A percentile compares a stretch with the other conserved stretches of the same genome.
phyloP scores from a whole-genome alignment of 2,329 filamentous ascomycete genomes.

The Botryotinia globosa region DNA sequence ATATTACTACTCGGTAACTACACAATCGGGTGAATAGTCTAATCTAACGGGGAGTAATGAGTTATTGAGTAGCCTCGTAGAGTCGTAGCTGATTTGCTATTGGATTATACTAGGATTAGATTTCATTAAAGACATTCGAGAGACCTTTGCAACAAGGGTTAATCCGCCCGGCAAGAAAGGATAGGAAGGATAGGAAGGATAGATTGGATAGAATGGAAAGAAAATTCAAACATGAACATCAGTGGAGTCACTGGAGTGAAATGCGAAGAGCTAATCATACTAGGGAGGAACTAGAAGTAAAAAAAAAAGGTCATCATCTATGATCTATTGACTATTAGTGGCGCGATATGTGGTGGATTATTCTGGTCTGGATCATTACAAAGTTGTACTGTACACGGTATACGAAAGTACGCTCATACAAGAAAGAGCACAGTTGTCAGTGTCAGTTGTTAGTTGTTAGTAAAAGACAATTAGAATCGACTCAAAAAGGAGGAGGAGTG shows the following conservation, averaged over 20 bases:
- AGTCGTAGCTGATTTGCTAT: not conserved
- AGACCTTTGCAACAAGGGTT: not conserved
- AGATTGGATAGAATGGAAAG: not conserved
- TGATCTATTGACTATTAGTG: not conserved
- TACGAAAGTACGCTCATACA: not conserved
- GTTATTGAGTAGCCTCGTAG: not conserved
- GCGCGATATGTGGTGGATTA: not conserved
- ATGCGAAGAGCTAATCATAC: not conserved
- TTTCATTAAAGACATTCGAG: not conserved
- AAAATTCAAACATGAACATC: not conserved
- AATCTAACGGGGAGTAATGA: not conserved
- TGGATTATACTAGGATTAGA: not conserved
- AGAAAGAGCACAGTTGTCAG: not conserved
- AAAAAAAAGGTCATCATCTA: not conserved
- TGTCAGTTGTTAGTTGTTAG: not conserved
- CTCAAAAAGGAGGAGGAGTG: not conserved
- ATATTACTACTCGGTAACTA: too few relatives aligned
- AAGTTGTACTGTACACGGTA: not conserved
- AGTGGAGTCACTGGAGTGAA: not conserved
- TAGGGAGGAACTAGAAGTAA: not conserved
- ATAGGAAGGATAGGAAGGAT: too few relatives aligned
- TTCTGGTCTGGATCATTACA: not conserved
- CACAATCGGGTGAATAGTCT: conserved; percentile 2
- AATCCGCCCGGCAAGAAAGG: not conserved
- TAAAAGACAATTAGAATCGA: not conserved